phyloP scores from a whole-genome alignment of 768 basidiomycete genomes.

The Pleurotus ostreatus region DNA sequence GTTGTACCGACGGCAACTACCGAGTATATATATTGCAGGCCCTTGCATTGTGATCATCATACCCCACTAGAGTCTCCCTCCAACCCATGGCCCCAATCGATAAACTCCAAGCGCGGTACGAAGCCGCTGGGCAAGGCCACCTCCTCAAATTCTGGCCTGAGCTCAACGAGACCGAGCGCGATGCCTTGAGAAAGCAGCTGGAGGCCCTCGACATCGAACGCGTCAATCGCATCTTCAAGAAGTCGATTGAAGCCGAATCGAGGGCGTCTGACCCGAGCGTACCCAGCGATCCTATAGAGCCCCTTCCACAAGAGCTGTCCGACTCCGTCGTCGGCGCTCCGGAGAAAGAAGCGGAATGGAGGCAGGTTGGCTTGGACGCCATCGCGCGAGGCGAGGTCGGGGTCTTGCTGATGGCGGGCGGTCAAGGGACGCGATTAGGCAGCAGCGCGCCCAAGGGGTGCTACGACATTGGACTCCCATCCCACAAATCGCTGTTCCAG shows the following conservation, averaged over 20 bases:
- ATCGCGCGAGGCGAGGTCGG: slow-evolving; percentile 81
- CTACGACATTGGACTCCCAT: slow-evolving; percentile 94
- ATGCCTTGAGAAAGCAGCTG: slow-evolving; percentile 66
- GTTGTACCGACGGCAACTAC: slow-evolving; percentile 12
- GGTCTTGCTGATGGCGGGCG: slow-evolving; percentile 97
- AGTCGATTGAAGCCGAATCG: slow-evolving; percentile 64
- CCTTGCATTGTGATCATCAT: slow-evolving; percentile 6
- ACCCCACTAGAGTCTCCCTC: slow-evolving; percentile 8
- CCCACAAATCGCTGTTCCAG: slow-evolving; percentile 92
- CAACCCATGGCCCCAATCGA: slow-evolving; percentile 51
- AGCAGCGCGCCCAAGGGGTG: slow-evolving; percentile 94
- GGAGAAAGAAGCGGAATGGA: slow-evolving; percentile 68
- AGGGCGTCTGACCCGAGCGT: slow-evolving; percentile 28
- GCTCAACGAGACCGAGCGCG: slow-evolving; percentile 62
- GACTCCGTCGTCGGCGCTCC: slow-evolving; percentile 52
- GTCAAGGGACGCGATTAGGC: slow-evolving; percentile 93
- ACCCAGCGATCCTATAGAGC: slow-evolving; percentile 55
- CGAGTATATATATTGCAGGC: slow-evolving; percentile 8
- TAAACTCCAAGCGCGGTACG: slow-evolving; percentile 58
- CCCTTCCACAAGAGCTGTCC: slow-evolving; percentile 74
- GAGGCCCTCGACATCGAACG: slow-evolving; percentile 80
- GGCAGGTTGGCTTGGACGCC: slow-evolving; percentile 72
- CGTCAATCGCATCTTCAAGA: slow-evolving; percentile 84
- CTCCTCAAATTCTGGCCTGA: slow-evolving; percentile 84
- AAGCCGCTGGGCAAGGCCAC: slow-evolving; percentile 82